Conservation (phyloP, 2,329 filamentous ascomycete species). For the Trichophyton simii region DNA sequence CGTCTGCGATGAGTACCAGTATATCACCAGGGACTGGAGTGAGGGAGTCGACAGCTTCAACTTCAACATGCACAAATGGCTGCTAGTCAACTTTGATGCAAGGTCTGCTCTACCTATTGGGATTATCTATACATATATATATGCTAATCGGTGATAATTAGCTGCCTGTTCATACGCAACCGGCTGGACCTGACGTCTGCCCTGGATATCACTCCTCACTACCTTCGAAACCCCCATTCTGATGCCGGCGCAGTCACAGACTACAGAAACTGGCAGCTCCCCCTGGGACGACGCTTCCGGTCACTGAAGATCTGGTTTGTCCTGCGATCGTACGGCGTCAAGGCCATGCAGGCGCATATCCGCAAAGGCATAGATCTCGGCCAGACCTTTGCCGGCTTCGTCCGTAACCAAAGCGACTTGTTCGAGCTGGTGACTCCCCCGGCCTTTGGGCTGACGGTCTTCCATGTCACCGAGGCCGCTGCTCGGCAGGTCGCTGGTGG, state of each 20-base stretch:
- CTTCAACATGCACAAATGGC: constrained; percentile 96
- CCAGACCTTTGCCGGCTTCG: constrained; percentile 53
- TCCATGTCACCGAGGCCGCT: constrained; percentile 46
- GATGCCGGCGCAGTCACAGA: constrained; percentile 79
- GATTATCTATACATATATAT: neutral
- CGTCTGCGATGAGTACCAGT: constrained; percentile 66
- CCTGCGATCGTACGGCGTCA: constrained; percentile 65
- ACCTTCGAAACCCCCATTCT: constrained; percentile 69
- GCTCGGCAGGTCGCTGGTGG: neutral
- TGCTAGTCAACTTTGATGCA: constrained; percentile 83
- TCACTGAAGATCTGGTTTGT: constrained; percentile 94
- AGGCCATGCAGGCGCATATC: constrained; percentile 62
- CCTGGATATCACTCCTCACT: constrained; percentile 65
- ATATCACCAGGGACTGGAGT: constrained; percentile 47
- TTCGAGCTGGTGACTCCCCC: constrained; percentile 66
- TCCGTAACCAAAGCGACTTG: constrained; percentile 51
- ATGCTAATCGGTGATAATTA: constrained; percentile 31
- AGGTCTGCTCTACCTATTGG: constrained; percentile 22
- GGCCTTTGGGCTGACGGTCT: constrained; percentile 65
- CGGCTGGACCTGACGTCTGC: constrained; percentile 66
- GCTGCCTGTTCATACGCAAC: constrained; percentile 65
- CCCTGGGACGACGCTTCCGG: constrained; percentile 76
- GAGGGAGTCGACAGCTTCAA: constrained; percentile 73
- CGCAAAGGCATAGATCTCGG: constrained; percentile 55
- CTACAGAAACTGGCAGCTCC: constrained; percentile 95